phyloP scores from a whole-genome alignment of 176 grass and related monocot genomes.

The Oryza australiensis region DNA sequence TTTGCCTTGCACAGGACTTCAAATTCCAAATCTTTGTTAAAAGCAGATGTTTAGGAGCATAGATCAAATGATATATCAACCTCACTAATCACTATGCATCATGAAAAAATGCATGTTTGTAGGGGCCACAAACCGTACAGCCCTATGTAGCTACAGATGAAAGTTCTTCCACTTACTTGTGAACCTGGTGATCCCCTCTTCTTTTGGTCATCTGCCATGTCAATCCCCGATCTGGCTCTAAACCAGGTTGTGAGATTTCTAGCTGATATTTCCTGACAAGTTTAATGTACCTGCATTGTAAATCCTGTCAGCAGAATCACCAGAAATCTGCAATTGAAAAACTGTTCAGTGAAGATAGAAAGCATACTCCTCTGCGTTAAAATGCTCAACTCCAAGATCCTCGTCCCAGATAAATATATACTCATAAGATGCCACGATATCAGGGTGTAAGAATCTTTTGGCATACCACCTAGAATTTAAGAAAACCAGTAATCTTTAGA shows the following conservation, averaged over 20 bases:
- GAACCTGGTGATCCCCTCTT: constrained; percentile 82
- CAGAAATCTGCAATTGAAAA: constrained; percentile 36
- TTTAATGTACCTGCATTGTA: constrained; percentile 63
- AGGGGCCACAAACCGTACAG: neutral
- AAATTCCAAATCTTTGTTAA: neutral
- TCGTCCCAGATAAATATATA: constrained; percentile 97
- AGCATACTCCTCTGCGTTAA: constrained; percentile 83
- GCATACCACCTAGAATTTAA: constrained; percentile 76
- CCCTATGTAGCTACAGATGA: constrained; percentile 14
- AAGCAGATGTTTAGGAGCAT: neutral
- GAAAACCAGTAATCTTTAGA: constrained; percentile 20
- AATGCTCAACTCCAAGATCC: constrained; percentile 92
- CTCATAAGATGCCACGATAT: constrained; percentile 84
- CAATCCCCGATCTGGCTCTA: constrained; percentile 73
- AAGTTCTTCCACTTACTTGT: constrained; percentile 63
- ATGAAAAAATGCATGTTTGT: neutral
- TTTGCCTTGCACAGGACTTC: neutral
- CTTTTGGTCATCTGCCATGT: constrained; percentile 98
- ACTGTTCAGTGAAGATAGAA: neutral
- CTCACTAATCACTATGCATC: constrained; percentile 4
- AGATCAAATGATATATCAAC: neutral
- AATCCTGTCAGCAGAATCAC: constrained; percentile 69
- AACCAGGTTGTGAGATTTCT: constrained; percentile 93
- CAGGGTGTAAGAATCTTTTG: constrained; percentile 94
- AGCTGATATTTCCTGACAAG: constrained; percentile 85